Evolutionary conservation across 1,139 yeast genomes (phyloP), one percentile per base, ranked within the genome.

Genomic region (Arxiozyma bovina): DNA sequence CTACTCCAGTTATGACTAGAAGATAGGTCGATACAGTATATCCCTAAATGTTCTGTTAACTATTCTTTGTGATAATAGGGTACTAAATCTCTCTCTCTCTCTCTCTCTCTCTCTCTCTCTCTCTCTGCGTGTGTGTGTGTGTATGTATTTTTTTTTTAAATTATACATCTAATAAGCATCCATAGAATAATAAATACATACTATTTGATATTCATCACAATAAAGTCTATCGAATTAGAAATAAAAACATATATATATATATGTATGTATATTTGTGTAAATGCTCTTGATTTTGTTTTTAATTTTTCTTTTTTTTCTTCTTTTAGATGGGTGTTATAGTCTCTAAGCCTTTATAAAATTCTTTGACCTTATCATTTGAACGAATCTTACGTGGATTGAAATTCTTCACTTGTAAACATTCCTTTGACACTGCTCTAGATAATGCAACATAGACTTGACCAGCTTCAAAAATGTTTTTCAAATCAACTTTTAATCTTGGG

Each of bases 401-500:
- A 58, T 89, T 88, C 50, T 78, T 68, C 42, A 91, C 83, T 67
- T 91, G 94, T 20, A 91, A 74, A 34, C 80, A 77, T 9, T 85
- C 89, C 58, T 81, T 81, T 46, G 84, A 79, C 0, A 86, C 87
- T 2, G 97, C 96, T 71, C 99, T 79, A 43, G 96, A 87, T 42
- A 91, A 74, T 0, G 99, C 97, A 22, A 90, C 96, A 64, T 88
- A 88, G 2, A 86, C 93, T 64, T 88, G 96, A 17, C 96, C 96
- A 51, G 81, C 83, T 66, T 88, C 96, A 65, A 89, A 89, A 38
- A 84, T 80, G 60, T 77, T 78, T 38, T 77, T 73, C 54, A 89
- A 72, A 63, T 89, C 94, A 5, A 89, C 93, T 59, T 80, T 77
- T n/a, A 89, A 83, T 55, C 94, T 71, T 45, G 81, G 83, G 52